Percentiles rank a stretch among this genome's conserved stretches.
These are phyloP conservation scores for Huntiella decipiens DNA, from an alignment of 2,329 filamentous ascomycete genomes.

Conservation along the genomic window DNA sequence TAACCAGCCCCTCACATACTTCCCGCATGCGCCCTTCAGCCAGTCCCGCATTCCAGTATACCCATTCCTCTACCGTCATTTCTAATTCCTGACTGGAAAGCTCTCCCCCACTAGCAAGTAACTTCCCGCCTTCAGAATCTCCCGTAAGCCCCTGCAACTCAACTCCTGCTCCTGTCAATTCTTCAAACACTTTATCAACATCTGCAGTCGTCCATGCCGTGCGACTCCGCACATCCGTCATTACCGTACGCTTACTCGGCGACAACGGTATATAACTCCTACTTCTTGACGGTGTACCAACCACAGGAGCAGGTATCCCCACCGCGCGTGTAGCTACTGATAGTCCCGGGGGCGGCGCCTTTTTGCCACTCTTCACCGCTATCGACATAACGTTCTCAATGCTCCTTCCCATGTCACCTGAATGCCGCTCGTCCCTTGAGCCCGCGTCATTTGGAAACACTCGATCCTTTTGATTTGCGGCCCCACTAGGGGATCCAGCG, in stretches of 20 bases:
- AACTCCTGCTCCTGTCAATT: slow-evolving; percentile 14
- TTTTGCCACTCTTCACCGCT: not conserved
- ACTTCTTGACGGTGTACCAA: not conserved
- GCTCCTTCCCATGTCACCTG: not conserved
- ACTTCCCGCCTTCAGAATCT: slow-evolving; percentile 19
- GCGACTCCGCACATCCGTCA: slow-evolving; percentile 29
- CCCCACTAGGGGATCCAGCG: no score
- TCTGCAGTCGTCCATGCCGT: slow-evolving; percentile 56
- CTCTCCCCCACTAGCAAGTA: slow-evolving; percentile 35
- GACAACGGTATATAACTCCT: slow-evolving; percentile 1
- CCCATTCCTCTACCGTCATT: slow-evolving; percentile 93
- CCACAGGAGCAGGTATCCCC: slow-evolving; percentile 1
- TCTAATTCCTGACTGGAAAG: slow-evolving; percentile 60
- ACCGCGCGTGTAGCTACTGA: not conserved
- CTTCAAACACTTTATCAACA: slow-evolving; percentile 50
- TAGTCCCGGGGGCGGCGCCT: not conserved
- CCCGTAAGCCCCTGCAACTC: not conserved
- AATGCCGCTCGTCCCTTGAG: not conserved
- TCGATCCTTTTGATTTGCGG: no score
- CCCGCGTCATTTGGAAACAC: no score
- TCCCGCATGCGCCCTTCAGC: slow-evolving; percentile 62
- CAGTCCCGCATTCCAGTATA: slow-evolving; percentile 58
- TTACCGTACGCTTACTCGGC: slow-evolving; percentile 10
- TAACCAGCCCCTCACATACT: slow-evolving; percentile 71
- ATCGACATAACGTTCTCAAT: not conserved